Evolutionary conservation across 306 rosid genomes (phyloP), one percentile per base, ranked within the genome.

Genomic region (Citrullus amarus): DNA sequence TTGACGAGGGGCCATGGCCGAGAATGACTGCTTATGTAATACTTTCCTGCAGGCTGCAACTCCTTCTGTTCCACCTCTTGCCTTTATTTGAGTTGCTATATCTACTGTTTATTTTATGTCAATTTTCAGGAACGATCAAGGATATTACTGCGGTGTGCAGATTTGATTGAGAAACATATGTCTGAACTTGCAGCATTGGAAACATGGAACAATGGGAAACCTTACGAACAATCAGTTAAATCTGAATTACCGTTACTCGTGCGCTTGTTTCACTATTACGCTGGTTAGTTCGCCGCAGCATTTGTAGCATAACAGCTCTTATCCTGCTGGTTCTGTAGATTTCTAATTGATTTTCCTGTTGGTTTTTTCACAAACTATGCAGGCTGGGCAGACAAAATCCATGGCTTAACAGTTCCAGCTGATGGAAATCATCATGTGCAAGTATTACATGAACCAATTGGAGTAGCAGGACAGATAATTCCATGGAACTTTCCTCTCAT

Each of bases 371-470:
- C 20, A 25, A 8, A 79, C 57, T 41, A 41, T 80, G 30, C 93
- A 92, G 97, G 98, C 16, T 94, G 98, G 98, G 89, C 97, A 5
- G 98, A 94, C 84, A 94, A 94, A 88, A 90, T 94, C 86, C 98
- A 94, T 57, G 98, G 98, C 28, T 51, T 94, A 73, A 94, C 98
- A 4, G 93, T 92, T 25, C 98, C 96, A 0, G 96, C 92, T 4
- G 98, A 94, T 87, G 97, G 98, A 69, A 20, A 87, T 32, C 79
- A 94, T 82, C 98, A 94, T 84, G 82, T 94, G 34, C 93, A 92
- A 73, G 86, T 88, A 4, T 85, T 94, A 91, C 98, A 92, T 18
- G 98, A 94, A 78, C 98, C 98, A 78, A 88, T 94, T 67, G 98
- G 98, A 11, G 98, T 94, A 54, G 96, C 92, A 16, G 98, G 98